Conservation (phyloP, 2,329 filamentous ascomycete species). For the Aspergillus phoenicis region DNA sequence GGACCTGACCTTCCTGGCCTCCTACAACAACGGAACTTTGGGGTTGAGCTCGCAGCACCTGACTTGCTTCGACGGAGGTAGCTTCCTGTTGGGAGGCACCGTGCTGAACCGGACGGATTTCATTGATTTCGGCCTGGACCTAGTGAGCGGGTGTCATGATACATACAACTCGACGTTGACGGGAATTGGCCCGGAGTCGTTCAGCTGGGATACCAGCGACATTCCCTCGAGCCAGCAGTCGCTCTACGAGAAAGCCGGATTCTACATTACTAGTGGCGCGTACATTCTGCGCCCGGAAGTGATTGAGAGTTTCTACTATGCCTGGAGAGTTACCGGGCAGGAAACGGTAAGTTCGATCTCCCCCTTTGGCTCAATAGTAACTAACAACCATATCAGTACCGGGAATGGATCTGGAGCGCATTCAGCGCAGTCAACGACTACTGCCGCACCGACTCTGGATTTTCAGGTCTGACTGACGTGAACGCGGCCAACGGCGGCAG, state of each 20-base stretch:
- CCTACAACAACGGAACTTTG: slow-evolving; percentile 40
- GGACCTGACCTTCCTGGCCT: slow-evolving; percentile 67
- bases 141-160: slow-evolving; percentile 72
- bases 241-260: slow-evolving; percentile 70
- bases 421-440: slow-evolving; percentile 69
- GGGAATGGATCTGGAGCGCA: slow-evolving; percentile 81
- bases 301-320: slow-evolving; percentile 83
- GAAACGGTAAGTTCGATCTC: slow-evolving; percentile 46
- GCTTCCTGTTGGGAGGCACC: slow-evolving; percentile 78
- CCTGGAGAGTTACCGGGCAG: slow-evolving; percentile 77
- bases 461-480: slow-evolving; percentile 66
- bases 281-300: slow-evolving; percentile 81
- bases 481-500: slow-evolving; percentile 63
- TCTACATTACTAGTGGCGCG: slow-evolving; percentile 63
- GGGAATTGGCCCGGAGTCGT: slow-evolving; percentile 74
- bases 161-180: slow-evolving; percentile 72
- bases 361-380: background rate
- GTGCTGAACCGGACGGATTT: slow-evolving; percentile 68
- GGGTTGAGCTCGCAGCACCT: slow-evolving; percentile 53
- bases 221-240: slow-evolving; percentile 51
- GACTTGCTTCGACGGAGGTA: slow-evolving; percentile 82
- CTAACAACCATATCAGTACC: slow-evolving; percentile 55
- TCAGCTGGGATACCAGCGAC: slow-evolving; percentile 61
- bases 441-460: slow-evolving; percentile 67
- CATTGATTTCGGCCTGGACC: slow-evolving; percentile 70